Evolutionary conservation across 2,329 filamentous ascomycete species (phyloP), one percentile per base, ranked within the genome.

Genomic region (Fusarium proliferatum): DNA sequence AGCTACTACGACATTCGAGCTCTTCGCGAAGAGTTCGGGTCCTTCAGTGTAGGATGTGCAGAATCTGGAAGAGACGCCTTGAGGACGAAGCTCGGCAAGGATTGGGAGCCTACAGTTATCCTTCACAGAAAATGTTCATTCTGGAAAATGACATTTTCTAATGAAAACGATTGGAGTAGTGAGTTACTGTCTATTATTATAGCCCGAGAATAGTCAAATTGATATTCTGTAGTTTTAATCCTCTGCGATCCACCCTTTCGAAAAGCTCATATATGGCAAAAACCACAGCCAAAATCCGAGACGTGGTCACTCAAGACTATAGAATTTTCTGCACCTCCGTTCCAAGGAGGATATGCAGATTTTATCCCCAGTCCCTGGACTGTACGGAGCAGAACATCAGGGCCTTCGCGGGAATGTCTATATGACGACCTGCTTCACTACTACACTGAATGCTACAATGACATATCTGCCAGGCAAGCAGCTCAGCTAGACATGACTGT

Each of bases 61-160:
- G 28, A 33, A 19, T 56, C 46, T 15, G 62, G 39, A 16, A 46
- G 62, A 64, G 60, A 65, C 33, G 48, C n/a, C 15, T 30, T 64
- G 23, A 46, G 38, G 16, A 65, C n/a, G 2, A 65, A 56, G 33
- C 60, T 36, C 8, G 60, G 46, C 34, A 64, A 65, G n/a, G 23
- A 28, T 34, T 64, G n/a, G 41, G 62, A 64, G 12, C 16, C 46
- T 65, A 39, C 23, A 17, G 48, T 41, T 6, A 39, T 45, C 15
- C 41, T 65, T 41, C 46, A 64, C 23, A 13, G 48, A 57, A 65
- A 65, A 34, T 65, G 60, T 21, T 65, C 48, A 41, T 65, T 65
- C n/a, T 48, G 48, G 41, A 38, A 57, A 10, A 65, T 34, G 12
- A 30, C 48, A 28, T 36, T 57, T 9, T 36, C 16, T 1, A 12